Evolutionary conservation across 2,329 filamentous ascomycete genomes (phyloP).

Genomic region (Venturia asperata): DNA sequence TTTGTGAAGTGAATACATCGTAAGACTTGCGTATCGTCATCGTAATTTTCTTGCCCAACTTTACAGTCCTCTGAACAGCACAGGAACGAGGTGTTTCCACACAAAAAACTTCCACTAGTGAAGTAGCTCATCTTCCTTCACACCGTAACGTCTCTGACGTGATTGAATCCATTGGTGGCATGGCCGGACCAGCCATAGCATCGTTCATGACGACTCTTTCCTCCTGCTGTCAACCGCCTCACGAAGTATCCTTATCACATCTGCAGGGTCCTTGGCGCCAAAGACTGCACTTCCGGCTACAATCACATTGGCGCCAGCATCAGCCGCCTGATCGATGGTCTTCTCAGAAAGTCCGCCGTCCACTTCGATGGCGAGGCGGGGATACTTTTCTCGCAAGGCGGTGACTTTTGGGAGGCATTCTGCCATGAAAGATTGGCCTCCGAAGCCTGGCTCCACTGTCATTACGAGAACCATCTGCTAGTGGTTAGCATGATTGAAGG

Average conservation of each 20-base stretch:
- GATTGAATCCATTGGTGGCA: not conserved
- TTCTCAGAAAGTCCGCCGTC: constrained; percentile 83
- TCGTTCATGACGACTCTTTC: not conserved
- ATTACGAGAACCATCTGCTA: constrained; percentile 92
- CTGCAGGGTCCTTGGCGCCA: constrained; percentile 76
- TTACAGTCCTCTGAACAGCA: no score
- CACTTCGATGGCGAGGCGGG: constrained; percentile 92
- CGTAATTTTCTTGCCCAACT: no score
- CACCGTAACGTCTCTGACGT: not conserved
- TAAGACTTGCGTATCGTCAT: no score
- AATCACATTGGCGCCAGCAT: constrained; percentile 95
- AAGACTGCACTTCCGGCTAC: constrained; percentile 96
- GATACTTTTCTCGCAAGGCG: constrained; percentile 75
- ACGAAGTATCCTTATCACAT: constrained; percentile 77
- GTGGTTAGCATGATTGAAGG: constrained; percentile 4
- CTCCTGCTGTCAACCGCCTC: constrained; percentile 63
- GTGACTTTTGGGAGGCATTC: constrained; percentile 90
- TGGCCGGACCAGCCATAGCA: not conserved
- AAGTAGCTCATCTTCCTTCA: not conserved
- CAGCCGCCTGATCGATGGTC: constrained; percentile 89
- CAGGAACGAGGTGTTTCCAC: no score
- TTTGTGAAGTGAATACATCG: no score
- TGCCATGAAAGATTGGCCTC: constrained; percentile 97
- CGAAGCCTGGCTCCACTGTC: constrained; percentile 96
- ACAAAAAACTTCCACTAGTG: not conserved